Evolutionary conservation across 2,329 filamentous ascomycete species (phyloP), one percentile per base, ranked within the genome.

Genomic region (Monilinia fructigena): DNA sequence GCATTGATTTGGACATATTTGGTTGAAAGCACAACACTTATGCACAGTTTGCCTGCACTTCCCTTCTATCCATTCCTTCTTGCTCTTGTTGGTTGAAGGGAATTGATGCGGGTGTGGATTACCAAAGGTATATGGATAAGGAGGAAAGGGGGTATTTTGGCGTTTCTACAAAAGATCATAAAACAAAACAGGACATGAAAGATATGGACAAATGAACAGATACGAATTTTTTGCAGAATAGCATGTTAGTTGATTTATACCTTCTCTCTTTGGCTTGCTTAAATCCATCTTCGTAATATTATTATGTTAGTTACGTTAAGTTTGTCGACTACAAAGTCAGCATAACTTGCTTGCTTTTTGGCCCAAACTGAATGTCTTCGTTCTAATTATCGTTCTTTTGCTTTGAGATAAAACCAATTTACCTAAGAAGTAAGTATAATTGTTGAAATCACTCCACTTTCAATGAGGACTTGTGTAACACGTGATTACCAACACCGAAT

Each of bases 401-500:
- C 35, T 40, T 55, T 31, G 26, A 58, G 47, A 47, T 56, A 26
- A 38, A 18, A 56, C 18, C n/a, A 20, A 20, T 18, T 31, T 40
- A 16, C 12, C 2, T 18, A 11, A 18, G 28, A 4, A n/a, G 7
- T 23, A 23, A 55, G 31, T 40, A n/a, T 3, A 55, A 8, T 7
- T 26, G 20, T 10, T 55, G 54, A 40, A 56, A 40, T 56, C 54
- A 14, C 4, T n/a, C 52, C 52, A 54, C 31, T 28, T 20, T 11
- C 38, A 56, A 2, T 18, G n/a, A 45, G 23, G 18, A 11, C 56
- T 26, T 35, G 31, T 61, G 58, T 50, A 60, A 60, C n/a, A 50
- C 58, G 45, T 60, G 58, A 50, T 60, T 60, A 50, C 45, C 45
- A 50, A 60, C n/a, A 50, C 5, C 14, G 35, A 55, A 40, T 40